phyloP scores from a whole-genome alignment of 129 eudicot species.

The Lactuca sativa region DNA sequence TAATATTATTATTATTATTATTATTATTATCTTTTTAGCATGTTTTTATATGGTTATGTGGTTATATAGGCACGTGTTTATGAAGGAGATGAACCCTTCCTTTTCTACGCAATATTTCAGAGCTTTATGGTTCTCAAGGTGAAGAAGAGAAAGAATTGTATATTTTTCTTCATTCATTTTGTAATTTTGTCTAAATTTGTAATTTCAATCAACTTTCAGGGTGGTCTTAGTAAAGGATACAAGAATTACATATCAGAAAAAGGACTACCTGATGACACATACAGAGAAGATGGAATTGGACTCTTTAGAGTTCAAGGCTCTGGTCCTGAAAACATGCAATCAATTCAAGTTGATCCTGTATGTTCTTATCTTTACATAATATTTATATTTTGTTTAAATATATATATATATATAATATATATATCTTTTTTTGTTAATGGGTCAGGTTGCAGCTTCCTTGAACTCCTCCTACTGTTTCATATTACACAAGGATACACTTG shows the following conservation, averaged over 20 bases:
- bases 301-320: constrained; percentile 87
- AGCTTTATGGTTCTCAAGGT: constrained; percentile 89
- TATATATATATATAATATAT: constrained; percentile 2
- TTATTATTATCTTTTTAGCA: not conserved
- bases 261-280: constrained; percentile 73
- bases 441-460: constrained; percentile 79
- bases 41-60: constrained; percentile 20
- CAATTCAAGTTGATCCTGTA: constrained; percentile 92
- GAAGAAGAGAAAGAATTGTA: constrained; percentile 12
- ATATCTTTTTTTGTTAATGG: not conserved
- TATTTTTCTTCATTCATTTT: not conserved
- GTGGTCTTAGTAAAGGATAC: constrained; percentile 84
- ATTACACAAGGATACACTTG: constrained; percentile 65
- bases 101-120: constrained; percentile 75
- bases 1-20: not conserved
- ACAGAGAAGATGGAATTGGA: constrained; percentile 70
- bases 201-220: constrained; percentile 44
- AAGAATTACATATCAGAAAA: constrained; percentile 76
- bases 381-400: not conserved
- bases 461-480: constrained; percentile 88
- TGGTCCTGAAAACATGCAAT: constrained; percentile 98
- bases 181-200: not conserved
- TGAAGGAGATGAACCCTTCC: constrained; percentile 85
- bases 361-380: constrained; percentile 15
- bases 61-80: constrained; percentile 63